Base-by-base conservation (phyloP, 768 basidiomycete genomes). In the Cystobasidium tubakii region DNA sequence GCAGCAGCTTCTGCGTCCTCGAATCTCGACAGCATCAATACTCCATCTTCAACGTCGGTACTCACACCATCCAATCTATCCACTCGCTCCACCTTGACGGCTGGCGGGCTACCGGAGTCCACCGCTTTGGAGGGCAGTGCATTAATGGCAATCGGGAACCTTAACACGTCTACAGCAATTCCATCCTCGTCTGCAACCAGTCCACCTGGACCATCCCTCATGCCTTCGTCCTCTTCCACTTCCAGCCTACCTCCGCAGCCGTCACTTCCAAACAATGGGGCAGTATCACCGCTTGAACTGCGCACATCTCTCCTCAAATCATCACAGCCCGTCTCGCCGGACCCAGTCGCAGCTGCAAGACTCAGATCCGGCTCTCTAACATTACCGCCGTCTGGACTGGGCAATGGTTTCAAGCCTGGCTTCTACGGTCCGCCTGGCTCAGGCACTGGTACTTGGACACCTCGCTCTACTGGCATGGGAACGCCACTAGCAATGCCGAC, bases 401-500 rank as follows among this genome's bases (percentile, higher is more conserved):
- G 69, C 19, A 71, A 55, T n/a, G 69, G 50, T 6, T 71, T 71
- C 55, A 71, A 27, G 21, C 69, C 69, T 44, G 69, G 69, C 55
- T 53, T 71, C 25, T 71, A 55, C 39, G 69, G 69, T 46, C 69
- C 69, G 25, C 69, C 69, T 34, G 69, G 69, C 1, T 71, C 69
- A 17, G 57, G 17, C 25, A 29, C 57, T 15, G 63, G 63, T 2
- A 46, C 63, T 34, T 71, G 69, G 69, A 71, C 69, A 31, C 69
- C 69, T 29, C 69, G 69, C 25, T 71, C 69, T 7, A 44, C 54
- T 23, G 44, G 69, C 23, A 36, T 36, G 55, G 33, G n/a, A 21
- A 71, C 69, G 17, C 69, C 69, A 25, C 55, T 71, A 31, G 69
- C 23, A 13, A 55, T 71, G 53, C 69, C 69, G 15, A 23, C 39